Evolutionary conservation across 1,284 basidiomycete species (phyloP).

Genomic region (Cutaneotrichosporon sp.): DNA sequence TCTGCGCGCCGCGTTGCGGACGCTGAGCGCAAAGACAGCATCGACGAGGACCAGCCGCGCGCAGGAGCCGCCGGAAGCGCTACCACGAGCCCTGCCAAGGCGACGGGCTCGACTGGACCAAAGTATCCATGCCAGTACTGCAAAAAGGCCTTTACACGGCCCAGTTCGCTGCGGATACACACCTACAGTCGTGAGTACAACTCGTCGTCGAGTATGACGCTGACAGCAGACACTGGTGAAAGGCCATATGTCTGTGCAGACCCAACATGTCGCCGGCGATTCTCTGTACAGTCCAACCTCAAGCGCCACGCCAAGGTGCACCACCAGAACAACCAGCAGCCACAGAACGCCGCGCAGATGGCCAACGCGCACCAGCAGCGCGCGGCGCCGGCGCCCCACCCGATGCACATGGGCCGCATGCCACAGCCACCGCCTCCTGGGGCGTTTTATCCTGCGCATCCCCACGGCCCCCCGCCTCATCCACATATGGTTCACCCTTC

Average conservation of each 20-base stretch:
- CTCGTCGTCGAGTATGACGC: background rate
- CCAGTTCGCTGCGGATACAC: conserved; percentile 42
- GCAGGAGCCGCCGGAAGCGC: background rate
- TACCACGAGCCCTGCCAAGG: conserved; percentile 8
- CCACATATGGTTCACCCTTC: conserved; percentile 10
- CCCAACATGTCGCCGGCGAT: conserved; percentile 36
- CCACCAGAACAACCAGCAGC: conserved; percentile 22
- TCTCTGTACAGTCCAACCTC: conserved; percentile 47
- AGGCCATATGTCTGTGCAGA: conserved; percentile 42
- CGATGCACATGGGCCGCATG: conserved; percentile 4
- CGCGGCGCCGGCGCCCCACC: background rate
- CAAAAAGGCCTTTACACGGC: conserved; percentile 42
- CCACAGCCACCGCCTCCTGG: background rate
- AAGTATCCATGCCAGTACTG: conserved; percentile 44
- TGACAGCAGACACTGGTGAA: conserved; percentile 41
- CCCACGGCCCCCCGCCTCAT: conserved; percentile 5
- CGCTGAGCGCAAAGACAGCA: conserved; percentile 22
- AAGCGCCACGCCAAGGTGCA: conserved; percentile 46
- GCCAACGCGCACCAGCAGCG: background rate
- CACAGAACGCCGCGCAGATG: conserved; percentile 12
- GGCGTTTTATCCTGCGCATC: background rate
- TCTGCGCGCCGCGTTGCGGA: conserved; percentile 33
- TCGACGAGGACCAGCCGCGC: conserved; percentile 10
- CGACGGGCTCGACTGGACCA: conserved; percentile 23
- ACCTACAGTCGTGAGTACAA: conserved; percentile 43